Percentiles rank a stretch among this genome's conserved stretches.
These are phyloP conservation scores for Chalciporus chontae DNA, from an alignment of 768 basidiomycete species.

Conservation along the genomic window DNA sequence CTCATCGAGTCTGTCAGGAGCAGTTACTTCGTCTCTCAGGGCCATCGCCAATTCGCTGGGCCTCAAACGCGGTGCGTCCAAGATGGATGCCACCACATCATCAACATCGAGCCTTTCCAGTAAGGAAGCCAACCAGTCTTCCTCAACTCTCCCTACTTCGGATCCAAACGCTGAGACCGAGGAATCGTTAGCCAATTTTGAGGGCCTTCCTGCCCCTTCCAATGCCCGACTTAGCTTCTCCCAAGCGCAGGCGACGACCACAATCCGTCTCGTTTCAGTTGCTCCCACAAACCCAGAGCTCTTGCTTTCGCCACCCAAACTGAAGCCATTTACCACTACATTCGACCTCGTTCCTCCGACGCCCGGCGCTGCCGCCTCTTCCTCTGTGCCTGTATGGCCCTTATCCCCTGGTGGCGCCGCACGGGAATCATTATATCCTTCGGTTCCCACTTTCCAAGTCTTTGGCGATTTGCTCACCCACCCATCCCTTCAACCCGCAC, in stretches of 20 bases:
- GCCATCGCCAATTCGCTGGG: conserved; percentile 75
- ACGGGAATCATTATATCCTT: conserved; percentile 37
- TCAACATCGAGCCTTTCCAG: conserved; percentile 28
- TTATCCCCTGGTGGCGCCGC: conserved; percentile 31
- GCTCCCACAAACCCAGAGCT: conserved; percentile 18
- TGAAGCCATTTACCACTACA: conserved; percentile 61
- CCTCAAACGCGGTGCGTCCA: conserved; percentile 47
- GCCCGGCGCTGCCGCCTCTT: conserved; percentile 33
- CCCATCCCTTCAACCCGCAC: conserved; percentile 11
- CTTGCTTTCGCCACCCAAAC: conserved; percentile 50
- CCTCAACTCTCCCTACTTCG: conserved; percentile 30
- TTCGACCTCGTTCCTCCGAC: conserved; percentile 67
- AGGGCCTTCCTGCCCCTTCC: conserved; percentile 57
- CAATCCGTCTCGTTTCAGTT: conserved; percentile 44
- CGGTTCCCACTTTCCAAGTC: conserved; percentile 33
- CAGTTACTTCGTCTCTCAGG: conserved; percentile 71
- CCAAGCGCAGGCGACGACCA: conserved; percentile 42
- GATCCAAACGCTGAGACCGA: conserved; percentile 16
- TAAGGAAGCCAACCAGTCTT: conserved; percentile 15
- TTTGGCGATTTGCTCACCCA: conserved; percentile 26
- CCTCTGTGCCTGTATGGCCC: conserved; percentile 37
- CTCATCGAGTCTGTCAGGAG: conserved; percentile 35
- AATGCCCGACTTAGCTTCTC: conserved; percentile 63
- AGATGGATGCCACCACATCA: conserved; percentile 14
- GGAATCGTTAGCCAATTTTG: conserved; percentile 39